Percentiles rank a stretch among this genome's conserved stretches.
Evolutionary conservation across 2,329 filamentous ascomycete genomes (phyloP).

Genomic region (Alternaria atra): DNA sequence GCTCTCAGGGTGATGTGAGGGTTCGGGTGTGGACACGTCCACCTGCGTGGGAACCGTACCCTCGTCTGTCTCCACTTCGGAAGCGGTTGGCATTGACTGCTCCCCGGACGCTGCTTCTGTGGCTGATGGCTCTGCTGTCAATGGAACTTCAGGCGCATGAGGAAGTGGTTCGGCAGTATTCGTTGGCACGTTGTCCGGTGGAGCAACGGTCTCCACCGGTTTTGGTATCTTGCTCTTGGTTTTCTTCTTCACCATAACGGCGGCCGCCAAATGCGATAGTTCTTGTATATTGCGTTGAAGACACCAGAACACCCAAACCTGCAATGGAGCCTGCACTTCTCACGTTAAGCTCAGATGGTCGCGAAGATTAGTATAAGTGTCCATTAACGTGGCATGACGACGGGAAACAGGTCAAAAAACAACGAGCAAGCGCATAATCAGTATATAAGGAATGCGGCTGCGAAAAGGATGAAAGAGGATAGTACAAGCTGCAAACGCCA

Average conservation of each 20-base stretch:
- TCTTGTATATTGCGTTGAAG: slow-evolving; percentile 33
- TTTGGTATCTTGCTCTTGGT: slow-evolving; percentile 45
- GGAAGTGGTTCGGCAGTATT: slow-evolving; percentile 33
- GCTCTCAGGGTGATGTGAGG: slow-evolving; percentile 18
- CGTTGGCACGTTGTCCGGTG: slow-evolving; percentile 36
- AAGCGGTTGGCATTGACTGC: slow-evolving; percentile 18
- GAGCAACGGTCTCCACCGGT: slow-evolving; percentile 37
- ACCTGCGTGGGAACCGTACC: slow-evolving; percentile 25
- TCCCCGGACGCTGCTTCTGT: slow-evolving; percentile 16
- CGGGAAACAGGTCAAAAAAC: slow-evolving; percentile 39
- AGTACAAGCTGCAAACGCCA: slow-evolving; percentile 40
- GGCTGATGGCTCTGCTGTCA: slow-evolving; percentile 30
- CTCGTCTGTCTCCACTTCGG: slow-evolving; percentile 20
- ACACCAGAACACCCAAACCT: slow-evolving; percentile 12
- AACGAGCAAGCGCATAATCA: slow-evolving; percentile 45
- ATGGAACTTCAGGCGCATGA: slow-evolving; percentile 25
- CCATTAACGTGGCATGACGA: slow-evolving; percentile 52
- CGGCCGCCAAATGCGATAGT: slow-evolving; percentile 20
- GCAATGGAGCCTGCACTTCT: slow-evolving; percentile 34
- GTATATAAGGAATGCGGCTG: slow-evolving; percentile 47
- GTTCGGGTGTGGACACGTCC: slow-evolving; percentile 30
- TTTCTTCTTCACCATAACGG: slow-evolving; percentile 47
- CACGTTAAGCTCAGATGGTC: slow-evolving; percentile 27
- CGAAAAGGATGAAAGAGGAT: slow-evolving; percentile 36
- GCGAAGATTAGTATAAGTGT: slow-evolving; percentile 38